Percentiles rank a stretch among this genome's conserved stretches.
Conservation (phyloP, 2,329 filamentous ascomycete species). For the Orbilia ellipsospora region DNA sequence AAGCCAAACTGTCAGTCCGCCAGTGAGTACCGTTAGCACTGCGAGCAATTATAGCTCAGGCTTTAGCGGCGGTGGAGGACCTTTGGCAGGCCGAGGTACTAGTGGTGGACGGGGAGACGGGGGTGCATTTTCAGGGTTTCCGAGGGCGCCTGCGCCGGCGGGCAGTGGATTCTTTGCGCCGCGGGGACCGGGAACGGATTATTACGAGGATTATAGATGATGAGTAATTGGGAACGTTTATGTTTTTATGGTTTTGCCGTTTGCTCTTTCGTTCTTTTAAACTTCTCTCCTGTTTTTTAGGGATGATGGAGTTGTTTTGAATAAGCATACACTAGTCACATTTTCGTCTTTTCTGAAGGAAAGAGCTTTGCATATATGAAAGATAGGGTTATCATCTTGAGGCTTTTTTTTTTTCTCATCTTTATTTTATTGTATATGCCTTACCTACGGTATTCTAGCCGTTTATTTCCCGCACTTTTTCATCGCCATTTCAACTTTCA, state of each 20-base stretch:
- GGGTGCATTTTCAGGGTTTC: slow-evolving; percentile 36
- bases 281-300: neutral
- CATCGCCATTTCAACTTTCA: too few species aligned
- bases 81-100: slow-evolving; percentile 36
- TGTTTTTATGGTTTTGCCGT: neutral
- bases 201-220: slow-evolving; percentile 43
- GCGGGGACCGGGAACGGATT: slow-evolving; percentile 27
- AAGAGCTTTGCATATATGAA: too few species aligned
- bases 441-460: too few species aligned
- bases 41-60: slow-evolving; percentile 33
- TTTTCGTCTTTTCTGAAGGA: too few species aligned
- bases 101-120: slow-evolving; percentile 8
- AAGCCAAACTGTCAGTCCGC: slow-evolving; percentile 45
- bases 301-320: neutral
- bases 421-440: too few species aligned
- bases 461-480: too few species aligned
- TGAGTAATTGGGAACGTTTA: slow-evolving; percentile 6
- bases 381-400: too few species aligned
- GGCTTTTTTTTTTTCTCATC: too few species aligned
- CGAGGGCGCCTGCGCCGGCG: slow-evolving; percentile 42
- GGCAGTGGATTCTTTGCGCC: slow-evolving; percentile 31
- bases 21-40: slow-evolving; percentile 36
- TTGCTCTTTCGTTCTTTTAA: neutral
- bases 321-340: too few species aligned
- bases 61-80: slow-evolving; percentile 41